Percentiles rank a stretch among this genome's conserved stretches.
Conservation (phyloP, 495 filamentous ascomycete species). For the Talaromyces wortmannii region DNA sequence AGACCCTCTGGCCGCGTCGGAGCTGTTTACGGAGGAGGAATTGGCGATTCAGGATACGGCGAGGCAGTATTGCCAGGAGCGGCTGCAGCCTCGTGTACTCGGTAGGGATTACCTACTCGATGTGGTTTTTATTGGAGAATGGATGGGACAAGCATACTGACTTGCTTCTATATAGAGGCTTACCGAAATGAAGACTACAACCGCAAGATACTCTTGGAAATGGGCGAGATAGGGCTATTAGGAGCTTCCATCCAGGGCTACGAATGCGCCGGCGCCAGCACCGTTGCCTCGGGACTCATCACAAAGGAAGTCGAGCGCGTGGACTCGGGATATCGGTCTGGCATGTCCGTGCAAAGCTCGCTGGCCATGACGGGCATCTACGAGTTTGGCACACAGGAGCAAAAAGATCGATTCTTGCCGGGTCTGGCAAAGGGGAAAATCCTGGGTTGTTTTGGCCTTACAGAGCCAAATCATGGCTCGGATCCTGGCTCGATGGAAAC, state of each 20-base stretch:
- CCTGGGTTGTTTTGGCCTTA: conserved; percentile 88
- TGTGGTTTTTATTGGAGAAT: background rate
- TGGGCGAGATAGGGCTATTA: conserved; percentile 90
- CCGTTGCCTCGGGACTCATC: conserved; percentile 86
- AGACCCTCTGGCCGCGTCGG: conserved; percentile 72
- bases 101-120: conserved; percentile 42
- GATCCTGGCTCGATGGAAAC: conserved; percentile 97
- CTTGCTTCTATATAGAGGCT: conserved; percentile 55
- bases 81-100: conserved; percentile 74
- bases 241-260: conserved; percentile 91
- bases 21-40: conserved; percentile 81
- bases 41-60: conserved; percentile 83
- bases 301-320: conserved; percentile 94
- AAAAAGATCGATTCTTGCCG: conserved; percentile 83
- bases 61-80: conserved; percentile 87
- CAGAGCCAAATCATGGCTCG: conserved; percentile 95
- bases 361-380: conserved; percentile 96
- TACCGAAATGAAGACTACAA: conserved; percentile 94
- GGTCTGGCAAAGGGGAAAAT: conserved; percentile 80
- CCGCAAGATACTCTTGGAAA: conserved; percentile 79
- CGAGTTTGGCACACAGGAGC: conserved; percentile 83
- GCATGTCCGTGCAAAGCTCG: conserved; percentile 93
- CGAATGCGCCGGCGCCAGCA: conserved; percentile 88
- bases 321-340: conserved; percentile 90
- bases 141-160: background rate